Conservation (phyloP, 2,329 filamentous ascomycete genomes). For the Orbilia blumenaviensis region DNA sequence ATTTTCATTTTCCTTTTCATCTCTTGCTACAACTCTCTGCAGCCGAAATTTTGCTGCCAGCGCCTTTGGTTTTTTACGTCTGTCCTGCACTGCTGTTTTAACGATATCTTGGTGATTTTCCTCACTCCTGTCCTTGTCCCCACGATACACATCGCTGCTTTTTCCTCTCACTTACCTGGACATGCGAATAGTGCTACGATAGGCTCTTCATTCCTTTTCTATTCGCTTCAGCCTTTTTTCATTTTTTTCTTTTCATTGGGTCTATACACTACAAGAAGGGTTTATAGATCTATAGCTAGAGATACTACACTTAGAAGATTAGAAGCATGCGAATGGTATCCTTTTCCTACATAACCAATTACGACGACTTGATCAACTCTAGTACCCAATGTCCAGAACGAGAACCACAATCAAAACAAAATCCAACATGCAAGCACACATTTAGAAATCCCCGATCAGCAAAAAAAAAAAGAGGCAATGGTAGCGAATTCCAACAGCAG, state of each 20-base stretch:
- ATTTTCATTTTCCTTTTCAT: not conserved
- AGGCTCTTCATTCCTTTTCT: not conserved
- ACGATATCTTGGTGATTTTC: not conserved
- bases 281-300: slow-evolving; percentile 9
- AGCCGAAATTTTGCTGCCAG: not conserved
- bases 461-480: too few species aligned
- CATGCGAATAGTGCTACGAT: slow-evolving; percentile 1
- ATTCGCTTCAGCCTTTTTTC: not conserved
- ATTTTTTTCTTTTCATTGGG: not conserved
- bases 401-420: not conserved
- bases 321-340: slow-evolving; percentile 28
- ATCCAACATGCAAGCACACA: not conserved
- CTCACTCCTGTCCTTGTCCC: not conserved
- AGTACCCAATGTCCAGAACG: not conserved
- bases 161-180: not conserved
- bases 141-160: not conserved
- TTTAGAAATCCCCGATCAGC: not conserved
- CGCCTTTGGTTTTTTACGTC: not conserved
- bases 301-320: slow-evolving; percentile 18
- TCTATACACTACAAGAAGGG: not conserved
- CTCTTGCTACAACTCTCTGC: not conserved
- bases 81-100: not conserved
- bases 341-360: not conserved
- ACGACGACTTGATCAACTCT: not conserved
- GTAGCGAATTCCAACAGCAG: not conserved